These are phyloP conservation scores for Phlyctochytrium planicorne DNA, from an alignment of 192 early-diverging fungal genomes.

Conservation along the genomic window DNA sequence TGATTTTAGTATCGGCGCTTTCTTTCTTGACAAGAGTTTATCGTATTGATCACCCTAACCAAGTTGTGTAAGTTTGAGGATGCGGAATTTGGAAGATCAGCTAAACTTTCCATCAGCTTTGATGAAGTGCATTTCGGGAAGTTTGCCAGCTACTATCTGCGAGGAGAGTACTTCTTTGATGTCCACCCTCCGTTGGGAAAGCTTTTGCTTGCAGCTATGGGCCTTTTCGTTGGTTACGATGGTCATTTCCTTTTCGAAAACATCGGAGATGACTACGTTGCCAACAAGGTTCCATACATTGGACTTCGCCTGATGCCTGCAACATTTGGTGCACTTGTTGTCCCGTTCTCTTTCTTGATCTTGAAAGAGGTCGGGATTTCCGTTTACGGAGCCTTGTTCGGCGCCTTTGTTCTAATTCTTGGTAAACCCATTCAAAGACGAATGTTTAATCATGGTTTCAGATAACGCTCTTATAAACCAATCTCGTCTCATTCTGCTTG, in stretches of 20 bases:
- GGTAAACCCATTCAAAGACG: slow-evolving; percentile 48
- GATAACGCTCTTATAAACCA: slow-evolving; percentile 92
- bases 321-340: slow-evolving; percentile 70
- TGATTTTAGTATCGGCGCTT: slow-evolving; percentile 26
- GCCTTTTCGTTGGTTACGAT: slow-evolving; percentile 87
- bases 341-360: slow-evolving; percentile 77
- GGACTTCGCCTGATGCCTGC: slow-evolving; percentile 79
- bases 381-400: slow-evolving; percentile 67
- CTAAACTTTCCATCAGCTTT: slow-evolving; percentile 56
- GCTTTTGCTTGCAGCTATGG: slow-evolving; percentile 80
- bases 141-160: slow-evolving; percentile 91
- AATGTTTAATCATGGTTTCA: slow-evolving; percentile 27
- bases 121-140: slow-evolving; percentile 99
- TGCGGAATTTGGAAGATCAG: neutral
- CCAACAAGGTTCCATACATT: slow-evolving; percentile 87
- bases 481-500: slow-evolving; percentile 88
- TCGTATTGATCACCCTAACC: slow-evolving; percentile 38
- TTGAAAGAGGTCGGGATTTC: slow-evolving; percentile 88
- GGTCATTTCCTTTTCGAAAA: slow-evolving; percentile 94
- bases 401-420: slow-evolving; percentile 77
- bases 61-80: slow-evolving; percentile 46
- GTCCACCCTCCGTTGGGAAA: slow-evolving; percentile 97
- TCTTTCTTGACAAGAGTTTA: slow-evolving; percentile 41
- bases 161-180: slow-evolving; percentile 90
- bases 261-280: slow-evolving; percentile 88